Evolutionary conservation across 805 yeast species (phyloP).

Genomic region (Suhomyces emberorum): DNA sequence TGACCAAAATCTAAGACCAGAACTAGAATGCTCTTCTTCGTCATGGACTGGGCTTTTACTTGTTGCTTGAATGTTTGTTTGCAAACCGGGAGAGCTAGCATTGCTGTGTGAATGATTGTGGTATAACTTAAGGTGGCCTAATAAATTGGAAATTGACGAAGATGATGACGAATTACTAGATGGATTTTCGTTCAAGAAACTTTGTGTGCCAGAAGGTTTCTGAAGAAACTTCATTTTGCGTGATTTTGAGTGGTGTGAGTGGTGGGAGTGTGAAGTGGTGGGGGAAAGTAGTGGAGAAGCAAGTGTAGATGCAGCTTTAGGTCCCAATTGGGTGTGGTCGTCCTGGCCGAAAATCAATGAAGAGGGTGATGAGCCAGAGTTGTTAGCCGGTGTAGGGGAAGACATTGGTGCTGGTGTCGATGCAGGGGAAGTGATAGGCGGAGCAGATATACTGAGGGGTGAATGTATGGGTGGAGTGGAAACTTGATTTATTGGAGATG

Average conservation of each 20-base stretch:
- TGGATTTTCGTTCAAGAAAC: conserved; percentile 4
- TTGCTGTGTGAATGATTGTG: conserved; percentile 6
- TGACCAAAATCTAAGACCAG: conserved; percentile 16
- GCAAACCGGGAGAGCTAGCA: neutral
- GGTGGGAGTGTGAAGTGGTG: conserved; percentile 2
- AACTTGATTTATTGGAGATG: neutral
- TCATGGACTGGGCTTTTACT: neutral
- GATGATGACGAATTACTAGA: conserved; percentile 11
- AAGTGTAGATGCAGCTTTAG: conserved; percentile 1
- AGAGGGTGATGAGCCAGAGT: neutral
- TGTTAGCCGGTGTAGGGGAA: neutral
- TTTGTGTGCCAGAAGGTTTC: conserved; percentile 2
- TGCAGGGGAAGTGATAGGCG: conserved; percentile 1
- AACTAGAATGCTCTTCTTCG: neutral
- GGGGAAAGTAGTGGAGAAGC: conserved; percentile 7
- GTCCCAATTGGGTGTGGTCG: neutral
- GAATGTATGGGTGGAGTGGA: neutral
- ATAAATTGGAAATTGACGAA: conserved; percentile 14
- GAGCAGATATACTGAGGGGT: neutral
- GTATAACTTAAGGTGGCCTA: conserved; percentile 14
- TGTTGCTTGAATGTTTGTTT: no score
- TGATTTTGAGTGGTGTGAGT: conserved; percentile 5
- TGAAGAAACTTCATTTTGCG: conserved; percentile 8
- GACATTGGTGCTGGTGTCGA: conserved; percentile 1
- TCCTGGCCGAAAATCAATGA: neutral